A percentile compares a stretch with the other conserved stretches of the same genome.
phyloP scores from a whole-genome alignment of 2,329 filamentous ascomycete species.

The Neofusicoccum ribis region DNA sequence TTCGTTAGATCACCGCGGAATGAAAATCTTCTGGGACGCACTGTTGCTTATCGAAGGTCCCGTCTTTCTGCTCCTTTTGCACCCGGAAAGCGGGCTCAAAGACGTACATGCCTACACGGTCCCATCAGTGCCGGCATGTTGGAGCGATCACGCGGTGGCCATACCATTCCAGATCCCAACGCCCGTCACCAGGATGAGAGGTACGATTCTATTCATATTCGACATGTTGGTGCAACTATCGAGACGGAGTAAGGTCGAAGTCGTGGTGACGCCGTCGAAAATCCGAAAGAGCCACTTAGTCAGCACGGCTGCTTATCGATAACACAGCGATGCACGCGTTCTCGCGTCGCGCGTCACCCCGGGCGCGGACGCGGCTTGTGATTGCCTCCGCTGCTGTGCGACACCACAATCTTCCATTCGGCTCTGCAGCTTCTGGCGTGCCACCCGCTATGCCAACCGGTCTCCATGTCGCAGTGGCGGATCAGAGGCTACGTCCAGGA shows the following conservation, averaged over 20 bases:
- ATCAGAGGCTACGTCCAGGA: conserved; percentile 52
- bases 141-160: background rate
- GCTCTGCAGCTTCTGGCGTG: background rate
- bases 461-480: conserved; percentile 52
- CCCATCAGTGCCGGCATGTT: background rate
- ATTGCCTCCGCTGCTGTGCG: background rate
- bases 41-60: conserved; percentile 5
- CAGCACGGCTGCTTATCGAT: conserved; percentile 12
- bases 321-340: background rate
- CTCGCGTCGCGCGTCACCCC: conserved; percentile 23
- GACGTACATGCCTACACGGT: conserved; percentile 23
- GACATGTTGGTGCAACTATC: conserved; percentile 10
- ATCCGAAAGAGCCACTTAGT: background rate
- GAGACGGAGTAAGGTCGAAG: background rate
- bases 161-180: conserved; percentile 30
- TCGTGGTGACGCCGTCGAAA: conserved; percentile 16
- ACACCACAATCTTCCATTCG: background rate
- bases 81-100: conserved; percentile 38
- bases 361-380: conserved; percentile 15
- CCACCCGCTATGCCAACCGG: conserved; percentile 35
- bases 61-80: conserved; percentile 29
- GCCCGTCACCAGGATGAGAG: conserved; percentile 32
- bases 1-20: background rate
- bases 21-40: background rate
- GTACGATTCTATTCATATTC: conserved; percentile 26